phyloP scores from a whole-genome alignment of 1,139 yeast genomes.

The Candida sp. region DNA sequence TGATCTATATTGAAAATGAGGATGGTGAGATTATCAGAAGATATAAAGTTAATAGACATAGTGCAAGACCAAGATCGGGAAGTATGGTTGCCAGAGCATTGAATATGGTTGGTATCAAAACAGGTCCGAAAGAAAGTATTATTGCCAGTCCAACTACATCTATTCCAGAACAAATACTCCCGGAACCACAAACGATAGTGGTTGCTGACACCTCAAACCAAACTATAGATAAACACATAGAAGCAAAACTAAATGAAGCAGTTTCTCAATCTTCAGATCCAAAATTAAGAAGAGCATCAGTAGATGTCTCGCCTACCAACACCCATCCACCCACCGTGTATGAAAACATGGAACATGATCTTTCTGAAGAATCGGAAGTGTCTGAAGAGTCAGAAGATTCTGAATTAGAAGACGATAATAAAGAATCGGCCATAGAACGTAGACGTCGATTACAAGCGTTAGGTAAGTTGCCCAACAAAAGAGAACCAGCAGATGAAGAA shows the following conservation, averaged over 20 bases:
- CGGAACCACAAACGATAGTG: background rate
- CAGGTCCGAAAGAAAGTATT: constrained; percentile 6
- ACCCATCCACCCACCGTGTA: background rate
- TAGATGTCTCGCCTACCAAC: background rate
- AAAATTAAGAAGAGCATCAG: constrained; percentile 3
- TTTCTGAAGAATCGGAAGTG: constrained; percentile 14
- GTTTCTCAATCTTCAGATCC: background rate
- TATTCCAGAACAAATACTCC: background rate
- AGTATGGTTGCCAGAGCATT: constrained; percentile 44
- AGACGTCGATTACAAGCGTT: constrained; percentile 80
- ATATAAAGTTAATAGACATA: constrained; percentile 65
- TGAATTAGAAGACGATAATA: constrained; percentile 19
- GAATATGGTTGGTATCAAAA: constrained; percentile 48
- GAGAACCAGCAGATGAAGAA: constrained; percentile 57
- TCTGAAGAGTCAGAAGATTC: constrained; percentile 20
- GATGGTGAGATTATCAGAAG: constrained; percentile 91
- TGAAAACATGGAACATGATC: constrained; percentile 6
- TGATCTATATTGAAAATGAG: constrained; percentile 80
- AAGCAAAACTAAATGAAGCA: constrained; percentile 7
- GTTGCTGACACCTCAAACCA: constrained; percentile 8
- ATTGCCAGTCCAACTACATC: background rate
- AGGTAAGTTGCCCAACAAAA: constrained; percentile 45
- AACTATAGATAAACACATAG: constrained; percentile 7
- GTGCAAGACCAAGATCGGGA: constrained; percentile 21
- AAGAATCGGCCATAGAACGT: constrained; percentile 71